Conservation (phyloP, 768 basidiomycete genomes). For the Auricularia sp. region DNA sequence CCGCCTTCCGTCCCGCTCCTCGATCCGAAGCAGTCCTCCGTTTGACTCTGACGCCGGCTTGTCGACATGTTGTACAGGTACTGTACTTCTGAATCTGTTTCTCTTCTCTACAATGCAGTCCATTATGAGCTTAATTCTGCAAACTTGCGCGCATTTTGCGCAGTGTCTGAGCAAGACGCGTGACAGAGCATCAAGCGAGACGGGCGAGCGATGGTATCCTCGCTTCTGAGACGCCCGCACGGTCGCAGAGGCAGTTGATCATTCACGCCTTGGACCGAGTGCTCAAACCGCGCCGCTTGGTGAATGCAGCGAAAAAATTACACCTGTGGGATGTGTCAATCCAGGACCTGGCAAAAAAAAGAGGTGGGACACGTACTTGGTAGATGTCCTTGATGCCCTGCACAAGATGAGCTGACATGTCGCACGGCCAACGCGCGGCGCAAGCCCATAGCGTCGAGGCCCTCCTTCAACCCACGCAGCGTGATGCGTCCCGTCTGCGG, state of each 20-base stretch:
- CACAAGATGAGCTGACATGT: not conserved
- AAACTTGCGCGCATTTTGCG: not conserved
- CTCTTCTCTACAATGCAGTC: no score
- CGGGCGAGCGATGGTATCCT: not conserved
- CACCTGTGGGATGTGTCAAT: not conserved
- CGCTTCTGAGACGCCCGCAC: not conserved
- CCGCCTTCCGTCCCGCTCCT: no score
- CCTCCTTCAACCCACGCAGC: not conserved
- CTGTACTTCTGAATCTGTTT: no score
- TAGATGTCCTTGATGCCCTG: not conserved
- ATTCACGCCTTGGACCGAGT: not conserved
- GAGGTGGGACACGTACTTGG: not conserved
- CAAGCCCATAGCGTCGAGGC: not conserved
- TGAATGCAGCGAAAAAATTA: not conserved
- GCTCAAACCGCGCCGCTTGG: not conserved
- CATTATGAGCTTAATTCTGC: not conserved
- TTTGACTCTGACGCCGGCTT: no score
- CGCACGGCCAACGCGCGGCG: not conserved
- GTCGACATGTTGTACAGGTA: no score
- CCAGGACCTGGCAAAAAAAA: no score
- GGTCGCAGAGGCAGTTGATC: not conserved
- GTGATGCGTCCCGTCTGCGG: not conserved
- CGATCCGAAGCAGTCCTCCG: no score
- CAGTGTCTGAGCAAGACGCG: not conserved
- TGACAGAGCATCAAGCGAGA: not conserved